Evolutionary conservation across 371 early-diverging fungal species (phyloP), one percentile per base, ranked within the genome.

Genomic region (Syncephalastrum racemosum): DNA sequence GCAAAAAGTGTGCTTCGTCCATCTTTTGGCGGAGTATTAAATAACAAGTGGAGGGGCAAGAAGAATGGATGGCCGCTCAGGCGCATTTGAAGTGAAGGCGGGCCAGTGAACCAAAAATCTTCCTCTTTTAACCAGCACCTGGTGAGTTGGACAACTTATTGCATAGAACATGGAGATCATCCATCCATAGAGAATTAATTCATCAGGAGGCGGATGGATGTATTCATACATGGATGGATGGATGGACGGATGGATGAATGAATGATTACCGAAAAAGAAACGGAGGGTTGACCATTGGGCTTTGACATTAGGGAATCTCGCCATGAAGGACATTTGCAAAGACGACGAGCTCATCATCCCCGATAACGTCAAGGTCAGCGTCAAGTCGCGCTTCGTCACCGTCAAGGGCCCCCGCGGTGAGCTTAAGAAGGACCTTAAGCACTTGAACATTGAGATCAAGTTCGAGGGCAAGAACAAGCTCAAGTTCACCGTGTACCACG

Each of bases 401-500:
- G 89, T 92, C 62, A 83, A 81, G 54, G 94, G 93, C 42, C 91
- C 91, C 71, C 94, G 98, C 62, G 99, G 99, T 59, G 78, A 79
- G 43, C 80, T 97, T 66, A 79, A 66, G 72, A 94, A 94, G 87
- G 89, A 92, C 84, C 85, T 98, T 75, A 85, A 93, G 66, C 98
- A 98, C 84, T 84, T 97, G 72, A 83, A 91, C 79, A 81, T 97
- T 70, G 97, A 97, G 71, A 84, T 97, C 69, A 82, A 83, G 66
- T 55, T 66, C 44, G 72, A 67, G 53, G 90, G 89, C 67, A 68
- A 83, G 67, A 75, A 76, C 57, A 87, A 86, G 68, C 79, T 98
- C 70, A 80, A 81, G 67, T 87, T 99, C 57, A 82, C 86, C 60
- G 93, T 99, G 60, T 98, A 98, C 96, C 94, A 96, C 84, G 99